phyloP scores from a whole-genome alignment of 2,329 filamentous ascomycete genomes.

The Penicillium brasilianum region DNA sequence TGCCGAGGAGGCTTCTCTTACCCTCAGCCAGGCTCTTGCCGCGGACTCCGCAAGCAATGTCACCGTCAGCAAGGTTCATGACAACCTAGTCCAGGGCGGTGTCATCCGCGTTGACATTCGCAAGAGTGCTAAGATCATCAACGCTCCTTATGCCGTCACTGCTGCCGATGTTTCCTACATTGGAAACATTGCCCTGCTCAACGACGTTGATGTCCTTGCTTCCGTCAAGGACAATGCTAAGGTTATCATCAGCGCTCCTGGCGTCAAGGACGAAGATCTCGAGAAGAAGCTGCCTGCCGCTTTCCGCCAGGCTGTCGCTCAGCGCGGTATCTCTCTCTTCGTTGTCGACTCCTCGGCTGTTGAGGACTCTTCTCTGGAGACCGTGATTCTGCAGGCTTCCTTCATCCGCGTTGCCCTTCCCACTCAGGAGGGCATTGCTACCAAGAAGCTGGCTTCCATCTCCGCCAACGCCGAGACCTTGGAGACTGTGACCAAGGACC shows the following conservation, averaged over 20 bases:
- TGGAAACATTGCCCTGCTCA: constrained; percentile 78
- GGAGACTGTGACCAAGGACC: constrained; percentile 63
- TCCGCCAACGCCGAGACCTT: constrained; percentile 65
- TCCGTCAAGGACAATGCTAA: constrained; percentile 72
- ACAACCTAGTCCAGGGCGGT: constrained; percentile 74
- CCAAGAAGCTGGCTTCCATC: constrained; percentile 69
- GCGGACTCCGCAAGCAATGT: constrained; percentile 66
- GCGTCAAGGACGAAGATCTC: constrained; percentile 83
- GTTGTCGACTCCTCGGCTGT: constrained; percentile 74
- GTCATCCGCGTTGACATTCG: constrained; percentile 83
- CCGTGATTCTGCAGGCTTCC: constrained; percentile 75
- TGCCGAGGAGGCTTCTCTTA: constrained; percentile 67
- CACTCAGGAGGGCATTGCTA: constrained; percentile 64
- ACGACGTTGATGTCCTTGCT: constrained; percentile 74
- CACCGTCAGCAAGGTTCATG: constrained; percentile 62
- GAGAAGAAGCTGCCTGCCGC: constrained; percentile 79
- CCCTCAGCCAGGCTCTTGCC: constrained; percentile 64
- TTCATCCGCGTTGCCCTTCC: constrained; percentile 80
- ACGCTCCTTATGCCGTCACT: constrained; percentile 80
- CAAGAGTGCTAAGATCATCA: constrained; percentile 78
- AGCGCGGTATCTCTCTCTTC: constrained; percentile 73
- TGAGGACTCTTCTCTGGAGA: constrained; percentile 69
- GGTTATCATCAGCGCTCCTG: constrained; percentile 75
- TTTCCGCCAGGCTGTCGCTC: constrained; percentile 72
- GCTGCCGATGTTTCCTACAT: constrained; percentile 80